These are phyloP conservation scores for Aeschynomene evenia DNA, from an alignment of 306 rosid genomes.

Conservation along the genomic window DNA sequence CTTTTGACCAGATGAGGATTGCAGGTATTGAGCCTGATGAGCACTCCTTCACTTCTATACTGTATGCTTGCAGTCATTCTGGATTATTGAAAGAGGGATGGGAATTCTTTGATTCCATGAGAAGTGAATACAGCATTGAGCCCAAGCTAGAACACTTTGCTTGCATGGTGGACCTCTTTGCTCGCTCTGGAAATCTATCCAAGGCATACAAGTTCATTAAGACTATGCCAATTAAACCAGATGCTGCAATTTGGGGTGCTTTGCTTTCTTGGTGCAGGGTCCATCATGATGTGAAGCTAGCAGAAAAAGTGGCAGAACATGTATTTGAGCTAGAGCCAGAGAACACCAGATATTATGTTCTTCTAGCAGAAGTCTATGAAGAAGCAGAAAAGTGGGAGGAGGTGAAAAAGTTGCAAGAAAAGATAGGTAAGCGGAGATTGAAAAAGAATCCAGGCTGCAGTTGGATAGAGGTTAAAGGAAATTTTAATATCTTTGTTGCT, in stretches of 20 bases:
- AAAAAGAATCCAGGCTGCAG: conserved; percentile 29
- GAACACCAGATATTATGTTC: conserved; percentile 60
- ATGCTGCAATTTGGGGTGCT: conserved; percentile 68
- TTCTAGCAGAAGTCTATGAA: conserved; percentile 63
- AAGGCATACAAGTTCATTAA: conserved; percentile 57
- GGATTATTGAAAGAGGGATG: conserved; percentile 63
- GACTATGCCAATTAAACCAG: conserved; percentile 58
- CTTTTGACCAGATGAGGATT: conserved; percentile 39
- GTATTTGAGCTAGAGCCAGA: conserved; percentile 64
- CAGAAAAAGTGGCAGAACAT: conserved; percentile 40
- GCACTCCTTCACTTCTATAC: conserved; percentile 57
- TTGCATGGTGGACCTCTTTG: conserved; percentile 70
- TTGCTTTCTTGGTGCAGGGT: conserved; percentile 68
- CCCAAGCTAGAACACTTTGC: conserved; percentile 67
- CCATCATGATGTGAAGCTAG: conserved; percentile 39
- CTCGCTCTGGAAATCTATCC: conserved; percentile 51
- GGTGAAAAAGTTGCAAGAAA: conserved; percentile 39
- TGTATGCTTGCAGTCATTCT: conserved; percentile 70
- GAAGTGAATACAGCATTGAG: conserved; percentile 44
- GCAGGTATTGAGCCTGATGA: conserved; percentile 37
- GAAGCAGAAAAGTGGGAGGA: conserved; percentile 75
- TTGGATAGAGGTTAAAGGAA: conserved; percentile 37
- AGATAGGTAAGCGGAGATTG: conserved; percentile 24
- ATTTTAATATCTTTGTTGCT: conserved; percentile 46
- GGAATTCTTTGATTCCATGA: conserved; percentile 57